Conservation (phyloP, 495 filamentous ascomycete species). For the Neurospora sublineolata region DNA sequence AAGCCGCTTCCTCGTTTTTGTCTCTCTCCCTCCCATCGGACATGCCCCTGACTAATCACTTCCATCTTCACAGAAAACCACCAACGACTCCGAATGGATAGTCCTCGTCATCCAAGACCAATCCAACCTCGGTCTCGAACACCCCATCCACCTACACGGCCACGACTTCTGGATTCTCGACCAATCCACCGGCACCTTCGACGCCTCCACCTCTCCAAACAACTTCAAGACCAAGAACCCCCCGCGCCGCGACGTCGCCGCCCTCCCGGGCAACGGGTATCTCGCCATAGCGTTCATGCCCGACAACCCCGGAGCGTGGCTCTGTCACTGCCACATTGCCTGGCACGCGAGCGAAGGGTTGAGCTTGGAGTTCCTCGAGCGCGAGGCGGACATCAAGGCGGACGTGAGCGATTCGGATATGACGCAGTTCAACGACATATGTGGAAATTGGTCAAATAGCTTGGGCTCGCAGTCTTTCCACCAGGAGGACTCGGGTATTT, state of each 20-base stretch:
- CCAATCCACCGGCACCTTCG: conserved; percentile 1
- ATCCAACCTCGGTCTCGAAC: conserved; percentile 2
- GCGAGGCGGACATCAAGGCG: not conserved
- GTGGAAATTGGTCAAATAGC: conserved; percentile 1
- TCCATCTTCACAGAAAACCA: not conserved
- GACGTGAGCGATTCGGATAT: not conserved
- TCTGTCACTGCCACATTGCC: conserved; percentile 17
- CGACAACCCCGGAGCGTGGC: conserved; percentile 34
- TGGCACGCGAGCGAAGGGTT: conserved; percentile 17
- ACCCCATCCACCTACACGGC: conserved; percentile 19
- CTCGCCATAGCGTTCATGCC: conserved; percentile 45
- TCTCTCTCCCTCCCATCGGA: not conserved
- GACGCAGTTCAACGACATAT: not conserved
- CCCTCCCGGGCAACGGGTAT: conserved; percentile 37
- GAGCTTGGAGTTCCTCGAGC: conserved; percentile 12
- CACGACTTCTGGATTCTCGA: conserved; percentile 15
- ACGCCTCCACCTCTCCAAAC: not conserved
- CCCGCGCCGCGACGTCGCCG: conserved; percentile 46
- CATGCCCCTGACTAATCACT: not conserved
- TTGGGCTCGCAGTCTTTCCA: not conserved
- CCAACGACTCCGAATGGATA: conserved; percentile 6
- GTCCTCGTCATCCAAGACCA: conserved; percentile 15
- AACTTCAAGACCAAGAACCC: conserved; percentile 36
- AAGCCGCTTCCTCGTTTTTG: not conserved
- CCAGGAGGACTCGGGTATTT: conserved; percentile 15